phyloP scores from a whole-genome alignment of 176 grass and related monocot species.

The Aegilops tauschii region DNA sequence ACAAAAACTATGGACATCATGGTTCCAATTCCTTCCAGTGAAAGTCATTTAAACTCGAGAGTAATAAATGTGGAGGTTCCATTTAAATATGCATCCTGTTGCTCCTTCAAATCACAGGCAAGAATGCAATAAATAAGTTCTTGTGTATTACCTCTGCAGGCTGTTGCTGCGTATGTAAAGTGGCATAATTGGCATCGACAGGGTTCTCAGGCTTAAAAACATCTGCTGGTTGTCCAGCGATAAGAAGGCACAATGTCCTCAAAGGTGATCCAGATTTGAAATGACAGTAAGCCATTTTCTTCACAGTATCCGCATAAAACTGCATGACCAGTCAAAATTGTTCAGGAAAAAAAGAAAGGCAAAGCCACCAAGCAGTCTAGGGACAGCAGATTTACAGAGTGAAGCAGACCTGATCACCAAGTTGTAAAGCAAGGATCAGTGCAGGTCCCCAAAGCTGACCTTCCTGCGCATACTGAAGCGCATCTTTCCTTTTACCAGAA shows the following conservation, averaged over 20 bases:
- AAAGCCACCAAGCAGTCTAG: background rate
- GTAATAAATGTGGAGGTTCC: background rate
- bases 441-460: slow-evolving; percentile 95
- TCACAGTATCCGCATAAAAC: slow-evolving; percentile 96
- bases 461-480: slow-evolving; percentile 82
- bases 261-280: slow-evolving; percentile 84
- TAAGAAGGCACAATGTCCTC: slow-evolving; percentile 93
- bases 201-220: slow-evolving; percentile 62
- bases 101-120: background rate
- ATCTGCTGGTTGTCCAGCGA: slow-evolving; percentile 89
- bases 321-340: slow-evolving; percentile 42
- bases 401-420: slow-evolving; percentile 74
- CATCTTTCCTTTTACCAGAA: slow-evolving; percentile 93
- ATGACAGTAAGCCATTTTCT: slow-evolving; percentile 86
- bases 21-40: slow-evolving; percentile 9
- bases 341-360: background rate
- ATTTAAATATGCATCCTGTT: background rate
- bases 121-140: background rate
- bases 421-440: slow-evolving; percentile 84
- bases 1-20: background rate
- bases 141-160: slow-evolving; percentile 54
- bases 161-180: slow-evolving; percentile 31
- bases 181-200: slow-evolving; percentile 35
- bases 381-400: background rate
- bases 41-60: background rate